Conservation (phyloP, 257 asterid genomes). For the Solanum pennellii region DNA sequence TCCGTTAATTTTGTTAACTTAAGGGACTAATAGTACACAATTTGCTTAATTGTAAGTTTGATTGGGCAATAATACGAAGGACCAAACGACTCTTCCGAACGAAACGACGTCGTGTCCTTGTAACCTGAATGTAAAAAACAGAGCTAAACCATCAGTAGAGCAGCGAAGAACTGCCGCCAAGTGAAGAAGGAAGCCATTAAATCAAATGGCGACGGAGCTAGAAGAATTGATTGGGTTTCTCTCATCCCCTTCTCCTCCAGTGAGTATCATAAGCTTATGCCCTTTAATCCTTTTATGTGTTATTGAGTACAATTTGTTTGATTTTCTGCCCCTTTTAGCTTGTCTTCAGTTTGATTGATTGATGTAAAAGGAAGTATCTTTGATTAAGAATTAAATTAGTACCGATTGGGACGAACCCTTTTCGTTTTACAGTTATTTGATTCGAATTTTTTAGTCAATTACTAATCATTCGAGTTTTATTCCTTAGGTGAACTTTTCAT, state of each 20-base stretch:
- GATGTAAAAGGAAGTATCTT: background rate
- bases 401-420: background rate
- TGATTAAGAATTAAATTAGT: background rate
- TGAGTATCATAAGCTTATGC: slow-evolving; percentile 3
- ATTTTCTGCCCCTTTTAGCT: background rate
- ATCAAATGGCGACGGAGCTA: slow-evolving; percentile 85
- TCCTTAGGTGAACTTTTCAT: background rate
- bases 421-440: background rate
- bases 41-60: background rate
- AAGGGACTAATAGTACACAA: background rate
- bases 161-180: background rate
- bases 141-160: background rate
- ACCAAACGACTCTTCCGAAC: background rate
- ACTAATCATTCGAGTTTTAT: background rate
- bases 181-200: background rate
- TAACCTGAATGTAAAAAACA: background rate
- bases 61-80: background rate
- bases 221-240: slow-evolving; percentile 85
- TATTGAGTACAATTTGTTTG: background rate
- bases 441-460: background rate
- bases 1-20: too few species aligned
- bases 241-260: slow-evolving; percentile 70
- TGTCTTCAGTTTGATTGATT: background rate
- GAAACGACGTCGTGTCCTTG: background rate
- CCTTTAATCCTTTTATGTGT: background rate